A percentile compares a stretch with the other conserved stretches of the same genome.
Evolutionary conservation across 2,329 filamentous ascomycete species (phyloP).

Genomic region (Cytospora schulzeri): DNA sequence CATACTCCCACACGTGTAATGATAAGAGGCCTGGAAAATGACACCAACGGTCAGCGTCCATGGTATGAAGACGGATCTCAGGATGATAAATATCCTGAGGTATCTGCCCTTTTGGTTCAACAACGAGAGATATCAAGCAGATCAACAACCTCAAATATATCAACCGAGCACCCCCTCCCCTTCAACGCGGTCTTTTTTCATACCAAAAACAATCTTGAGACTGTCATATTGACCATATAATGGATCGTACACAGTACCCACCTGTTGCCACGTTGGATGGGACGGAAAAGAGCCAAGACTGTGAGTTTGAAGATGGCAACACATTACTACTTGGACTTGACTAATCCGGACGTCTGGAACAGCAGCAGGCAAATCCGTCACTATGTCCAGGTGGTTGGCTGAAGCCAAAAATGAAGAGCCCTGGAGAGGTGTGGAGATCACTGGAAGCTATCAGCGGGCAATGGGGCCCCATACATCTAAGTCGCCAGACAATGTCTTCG

Average conservation of each 20-base stretch:
- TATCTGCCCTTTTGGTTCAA: neutral
- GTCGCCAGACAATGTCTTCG: neutral
- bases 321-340: neutral
- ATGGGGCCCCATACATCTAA: neutral
- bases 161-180: accelerated
- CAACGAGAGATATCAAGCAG: neutral
- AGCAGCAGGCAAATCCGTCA: neutral
- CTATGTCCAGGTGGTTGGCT: neutral
- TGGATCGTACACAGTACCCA: neutral
- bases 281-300: neutral
- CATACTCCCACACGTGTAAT: neutral
- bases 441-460: neutral
- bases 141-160: neutral
- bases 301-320: neutral
- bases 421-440: neutral
- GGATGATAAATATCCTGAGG: neutral
- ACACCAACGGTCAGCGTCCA: too few relatives aligned
- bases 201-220: neutral
- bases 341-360: neutral
- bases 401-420: neutral
- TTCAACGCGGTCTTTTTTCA: neutral
- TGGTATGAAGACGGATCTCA: neutral
- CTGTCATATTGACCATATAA: neutral
- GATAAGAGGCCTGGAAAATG: neutral
- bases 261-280: neutral